Evolutionary conservation across 768 basidiomycete species (phyloP).

Genomic region (Naematelia aurantialba): DNA sequence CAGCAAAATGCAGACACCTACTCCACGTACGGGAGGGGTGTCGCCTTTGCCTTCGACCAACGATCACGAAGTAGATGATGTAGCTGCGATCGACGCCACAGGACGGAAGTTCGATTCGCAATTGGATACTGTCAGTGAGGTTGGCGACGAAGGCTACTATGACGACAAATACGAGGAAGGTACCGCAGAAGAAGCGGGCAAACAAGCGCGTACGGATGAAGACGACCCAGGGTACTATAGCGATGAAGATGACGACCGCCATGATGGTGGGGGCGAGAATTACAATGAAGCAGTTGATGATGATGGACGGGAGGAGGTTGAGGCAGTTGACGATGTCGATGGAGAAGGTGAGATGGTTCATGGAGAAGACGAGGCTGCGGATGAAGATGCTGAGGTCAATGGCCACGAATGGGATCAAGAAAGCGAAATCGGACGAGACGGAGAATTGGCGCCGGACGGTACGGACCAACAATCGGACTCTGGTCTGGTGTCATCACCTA

Average conservation of each 20-base stretch:
- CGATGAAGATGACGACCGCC: slow-evolving; percentile 11
- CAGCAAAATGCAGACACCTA: background rate
- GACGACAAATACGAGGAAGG: slow-evolving; percentile 1
- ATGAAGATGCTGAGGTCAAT: slow-evolving; percentile 9
- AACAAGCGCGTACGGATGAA: background rate
- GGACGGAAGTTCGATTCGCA: no score
- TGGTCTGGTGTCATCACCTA: no score
- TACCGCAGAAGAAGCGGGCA: background rate
- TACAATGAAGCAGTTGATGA: background rate
- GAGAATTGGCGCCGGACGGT: no score
- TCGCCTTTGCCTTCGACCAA: no score
- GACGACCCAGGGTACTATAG: background rate
- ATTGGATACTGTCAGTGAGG: no score
- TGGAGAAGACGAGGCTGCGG: slow-evolving; percentile 11
- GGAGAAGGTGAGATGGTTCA: slow-evolving; percentile 9
- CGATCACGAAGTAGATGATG: no score
- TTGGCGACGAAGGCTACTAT: slow-evolving; percentile 16
- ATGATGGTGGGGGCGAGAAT: slow-evolving; percentile 7
- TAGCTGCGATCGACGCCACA: no score
- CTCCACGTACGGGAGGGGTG: no score
- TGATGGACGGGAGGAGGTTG: slow-evolving; percentile 16
- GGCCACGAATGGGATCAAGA: no score
- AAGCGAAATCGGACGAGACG: no score
- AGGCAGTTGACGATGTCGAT: background rate
- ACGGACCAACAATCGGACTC: no score